These are phyloP conservation scores for Liquidambar formosana DNA, from an alignment of 164 flowering plant species.

Conservation along the genomic window DNA sequence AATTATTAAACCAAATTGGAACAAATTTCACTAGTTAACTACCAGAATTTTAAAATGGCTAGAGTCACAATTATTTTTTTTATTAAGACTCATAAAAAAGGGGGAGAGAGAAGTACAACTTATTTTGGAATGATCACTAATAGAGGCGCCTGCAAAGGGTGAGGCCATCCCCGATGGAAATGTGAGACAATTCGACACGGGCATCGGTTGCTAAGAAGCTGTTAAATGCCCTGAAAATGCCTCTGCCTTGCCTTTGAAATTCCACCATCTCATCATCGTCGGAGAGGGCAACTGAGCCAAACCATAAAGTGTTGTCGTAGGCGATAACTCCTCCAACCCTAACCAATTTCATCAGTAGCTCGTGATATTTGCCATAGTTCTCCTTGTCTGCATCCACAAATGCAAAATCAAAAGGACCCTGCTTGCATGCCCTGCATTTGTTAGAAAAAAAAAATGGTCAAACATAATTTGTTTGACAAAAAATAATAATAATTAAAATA, in stretches of 20 bases:
- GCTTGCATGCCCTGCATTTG: slow-evolving; percentile 26
- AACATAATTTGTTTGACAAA: background rate
- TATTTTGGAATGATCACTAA: background rate
- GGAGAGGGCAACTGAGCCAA: slow-evolving; percentile 41
- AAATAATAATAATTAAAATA: background rate
- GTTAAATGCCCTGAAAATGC: slow-evolving; percentile 26
- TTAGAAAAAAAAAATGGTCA: too few species aligned
- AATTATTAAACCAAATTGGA: too few species aligned
- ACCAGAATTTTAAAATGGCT: too few species aligned
- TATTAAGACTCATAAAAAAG: too few species aligned
- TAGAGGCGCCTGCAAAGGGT: slow-evolving; percentile 51
- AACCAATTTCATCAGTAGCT: slow-evolving; percentile 41
- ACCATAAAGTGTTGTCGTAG: slow-evolving; percentile 60
- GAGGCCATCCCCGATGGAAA: slow-evolving; percentile 56
- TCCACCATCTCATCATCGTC: slow-evolving; percentile 27
- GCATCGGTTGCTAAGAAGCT: slow-evolving; percentile 34
- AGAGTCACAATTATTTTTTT: too few species aligned
- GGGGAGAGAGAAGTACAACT: too few species aligned
- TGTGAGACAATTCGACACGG: slow-evolving; percentile 36
- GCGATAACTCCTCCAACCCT: slow-evolving; percentile 54
- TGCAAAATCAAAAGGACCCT: slow-evolving; percentile 48
- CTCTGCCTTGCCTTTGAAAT: slow-evolving; percentile 7
- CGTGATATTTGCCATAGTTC: slow-evolving; percentile 42
- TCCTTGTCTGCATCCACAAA: slow-evolving; percentile 62
- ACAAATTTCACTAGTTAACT: too few species aligned